These are phyloP conservation scores for Colletotrichum sp. DNA, from an alignment of 2,329 filamentous ascomycete genomes.

Conservation along the genomic window DNA sequence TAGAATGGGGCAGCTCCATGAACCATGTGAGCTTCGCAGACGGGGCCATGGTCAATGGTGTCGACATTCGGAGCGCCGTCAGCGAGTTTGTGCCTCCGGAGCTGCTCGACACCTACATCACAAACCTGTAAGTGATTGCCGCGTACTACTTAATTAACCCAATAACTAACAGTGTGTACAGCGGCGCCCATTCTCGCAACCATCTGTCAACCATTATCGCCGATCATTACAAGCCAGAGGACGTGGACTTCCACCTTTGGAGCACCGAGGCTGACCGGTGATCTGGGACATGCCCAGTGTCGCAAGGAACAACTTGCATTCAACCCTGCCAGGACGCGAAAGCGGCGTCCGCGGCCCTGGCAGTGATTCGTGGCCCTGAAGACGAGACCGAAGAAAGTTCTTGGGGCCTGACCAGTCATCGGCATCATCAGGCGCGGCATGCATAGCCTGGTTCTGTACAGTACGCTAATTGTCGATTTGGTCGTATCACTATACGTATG, in stretches of 20 bases:
- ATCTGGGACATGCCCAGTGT: not conserved
- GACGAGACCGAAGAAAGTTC: not conserved
- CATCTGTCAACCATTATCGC: constrained; percentile 76
- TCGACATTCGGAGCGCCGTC: constrained; percentile 79
- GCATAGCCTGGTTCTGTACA: constrained; percentile 9
- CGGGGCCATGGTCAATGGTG: constrained; percentile 76
- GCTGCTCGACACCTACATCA: constrained; percentile 81
- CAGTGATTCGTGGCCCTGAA: constrained; percentile 1
- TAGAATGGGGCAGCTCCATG: constrained; percentile 85
- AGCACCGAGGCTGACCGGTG: constrained; percentile 35
- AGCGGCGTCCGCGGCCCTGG: not conserved
- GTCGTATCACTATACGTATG: not conserved
- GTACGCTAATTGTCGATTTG: not conserved
- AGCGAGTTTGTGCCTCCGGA: constrained; percentile 84
- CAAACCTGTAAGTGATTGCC: constrained; percentile 63
- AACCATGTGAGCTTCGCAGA: constrained; percentile 80
- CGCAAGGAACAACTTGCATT: constrained; percentile 9
- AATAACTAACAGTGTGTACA: constrained; percentile 30
- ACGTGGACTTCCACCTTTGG: constrained; percentile 65
- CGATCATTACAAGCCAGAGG: constrained; percentile 78
- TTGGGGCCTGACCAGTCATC: not conserved
- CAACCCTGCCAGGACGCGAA: constrained; percentile 12
- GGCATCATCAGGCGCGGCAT: not conserved
- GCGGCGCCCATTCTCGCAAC: constrained; percentile 71
- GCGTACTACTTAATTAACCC: not conserved